Evolutionary conservation across 1,284 basidiomycete species (phyloP).

Genomic region (Psilocybe mexicana): DNA sequence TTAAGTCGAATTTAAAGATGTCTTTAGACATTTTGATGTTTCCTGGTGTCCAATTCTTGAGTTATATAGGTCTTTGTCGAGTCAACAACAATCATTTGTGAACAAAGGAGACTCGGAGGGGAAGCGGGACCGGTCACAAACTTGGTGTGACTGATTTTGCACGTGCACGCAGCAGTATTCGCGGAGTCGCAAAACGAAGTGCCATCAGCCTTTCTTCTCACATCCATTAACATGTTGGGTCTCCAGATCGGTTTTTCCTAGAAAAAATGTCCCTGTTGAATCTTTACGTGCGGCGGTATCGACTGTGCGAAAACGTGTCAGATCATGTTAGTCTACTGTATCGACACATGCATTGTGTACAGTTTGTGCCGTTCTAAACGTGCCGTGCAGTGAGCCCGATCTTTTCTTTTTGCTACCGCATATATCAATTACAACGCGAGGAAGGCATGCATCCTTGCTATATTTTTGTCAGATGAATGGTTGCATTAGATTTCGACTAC

Average conservation of each 20-base stretch:
- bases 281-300: not conserved
- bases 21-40: not conserved
- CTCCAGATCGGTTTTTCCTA: not conserved
- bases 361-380: not conserved
- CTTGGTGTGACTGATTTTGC: not conserved
- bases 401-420: not conserved
- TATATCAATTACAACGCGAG: not conserved
- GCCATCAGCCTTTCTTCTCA: not conserved
- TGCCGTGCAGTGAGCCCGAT: not conserved
- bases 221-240: not conserved
- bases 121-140: not conserved
- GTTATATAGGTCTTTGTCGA: slow-evolving; percentile 1
- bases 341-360: not conserved
- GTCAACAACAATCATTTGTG: not conserved
- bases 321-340: not conserved
- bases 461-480: not conserved
- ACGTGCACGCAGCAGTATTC: slow-evolving; percentile 1
- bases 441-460: not conserved
- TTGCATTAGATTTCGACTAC: not conserved
- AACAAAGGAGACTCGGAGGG: not conserved
- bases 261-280: not conserved
- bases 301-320: not conserved
- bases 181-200: slow-evolving; percentile 2
- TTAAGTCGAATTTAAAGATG: slow-evolving; percentile 35
- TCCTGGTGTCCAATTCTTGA: not conserved